Evolutionary conservation across 148 eudicot species (phyloP).

Genomic region (Fagopyrum esculentum): DNA sequence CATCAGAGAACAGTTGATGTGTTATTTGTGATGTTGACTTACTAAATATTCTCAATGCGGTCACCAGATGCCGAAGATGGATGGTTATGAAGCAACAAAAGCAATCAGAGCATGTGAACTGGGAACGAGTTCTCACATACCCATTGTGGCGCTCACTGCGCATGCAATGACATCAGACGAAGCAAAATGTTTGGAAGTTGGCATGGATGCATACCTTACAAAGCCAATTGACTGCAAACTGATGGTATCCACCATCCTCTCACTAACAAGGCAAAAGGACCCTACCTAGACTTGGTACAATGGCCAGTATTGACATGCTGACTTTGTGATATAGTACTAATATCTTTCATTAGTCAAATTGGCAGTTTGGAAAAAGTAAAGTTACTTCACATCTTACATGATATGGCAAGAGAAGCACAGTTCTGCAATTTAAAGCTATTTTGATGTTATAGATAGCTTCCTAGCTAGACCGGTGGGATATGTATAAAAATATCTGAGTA

Average conservation of each 20-base stretch:
- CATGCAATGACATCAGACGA: conserved; percentile 97
- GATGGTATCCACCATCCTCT: conserved; percentile 84
- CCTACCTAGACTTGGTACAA: neutral
- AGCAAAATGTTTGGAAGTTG: conserved; percentile 86
- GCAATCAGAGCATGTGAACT: conserved; percentile 60
- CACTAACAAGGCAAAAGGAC: conserved; percentile 44
- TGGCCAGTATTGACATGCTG: neutral
- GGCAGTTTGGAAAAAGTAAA: neutral
- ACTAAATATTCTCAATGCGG: neutral
- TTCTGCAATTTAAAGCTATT: neutral
- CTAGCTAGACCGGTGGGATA: neutral
- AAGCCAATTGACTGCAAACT: conserved; percentile 85
- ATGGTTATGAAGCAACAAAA: conserved; percentile 97
- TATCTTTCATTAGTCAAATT: neutral
- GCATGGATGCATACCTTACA: conserved; percentile 96
- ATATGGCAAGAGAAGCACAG: neutral
- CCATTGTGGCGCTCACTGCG: conserved; percentile 91
- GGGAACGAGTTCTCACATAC: conserved; percentile 51
- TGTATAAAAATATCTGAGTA: neutral
- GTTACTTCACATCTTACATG: neutral
- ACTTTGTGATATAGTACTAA: neutral
- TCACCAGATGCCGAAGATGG: conserved; percentile 97
- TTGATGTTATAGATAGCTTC: neutral
- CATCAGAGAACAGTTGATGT: neutral
- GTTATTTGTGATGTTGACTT: neutral